Evolutionary conservation across 257 asterid species (phyloP).

Genomic region (Ehretia macrophylla): DNA sequence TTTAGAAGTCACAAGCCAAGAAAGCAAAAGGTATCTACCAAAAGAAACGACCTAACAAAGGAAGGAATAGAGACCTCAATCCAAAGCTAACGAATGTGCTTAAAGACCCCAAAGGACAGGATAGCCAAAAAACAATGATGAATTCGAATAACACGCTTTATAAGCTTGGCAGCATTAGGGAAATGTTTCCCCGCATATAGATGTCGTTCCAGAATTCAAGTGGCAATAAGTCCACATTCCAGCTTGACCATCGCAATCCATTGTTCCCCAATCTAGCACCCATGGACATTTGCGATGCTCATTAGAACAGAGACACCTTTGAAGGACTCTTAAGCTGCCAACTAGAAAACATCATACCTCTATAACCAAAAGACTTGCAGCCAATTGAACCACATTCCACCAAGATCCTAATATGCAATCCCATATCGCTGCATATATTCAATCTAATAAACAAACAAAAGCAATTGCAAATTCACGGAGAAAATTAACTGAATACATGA

Average conservation of each 20-base stretch:
- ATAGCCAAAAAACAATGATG: constrained; percentile 36
- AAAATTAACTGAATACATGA: constrained; percentile 14
- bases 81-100: constrained; percentile 21
- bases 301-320: constrained; percentile 69
- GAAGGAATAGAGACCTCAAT: constrained; percentile 30
- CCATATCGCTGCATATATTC: constrained; percentile 78
- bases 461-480: constrained; percentile 38
- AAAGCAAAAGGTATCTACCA: constrained; percentile 1
- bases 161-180: constrained; percentile 29
- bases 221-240: constrained; percentile 67
- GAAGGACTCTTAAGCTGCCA: constrained; percentile 67
- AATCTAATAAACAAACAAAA: constrained; percentile 46
- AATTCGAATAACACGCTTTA: constrained; percentile 25
- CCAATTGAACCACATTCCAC: constrained; percentile 66
- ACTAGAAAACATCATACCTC: constrained; percentile 75
- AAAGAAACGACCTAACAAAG: constrained; percentile 35
- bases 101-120: constrained; percentile 33
- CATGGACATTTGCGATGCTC: constrained; percentile 78
- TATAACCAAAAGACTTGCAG: constrained; percentile 56
- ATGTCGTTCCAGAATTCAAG: constrained; percentile 52
- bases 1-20: constrained; percentile 28
- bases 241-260: constrained; percentile 64
- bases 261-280: constrained; percentile 82
- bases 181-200: constrained; percentile 48
- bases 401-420: constrained; percentile 75